A percentile compares a stretch with the other conserved stretches of the same genome.
Evolutionary conservation across 2,329 filamentous ascomycete species (phyloP).

Genomic region (Colletotrichum endophyticum): DNA sequence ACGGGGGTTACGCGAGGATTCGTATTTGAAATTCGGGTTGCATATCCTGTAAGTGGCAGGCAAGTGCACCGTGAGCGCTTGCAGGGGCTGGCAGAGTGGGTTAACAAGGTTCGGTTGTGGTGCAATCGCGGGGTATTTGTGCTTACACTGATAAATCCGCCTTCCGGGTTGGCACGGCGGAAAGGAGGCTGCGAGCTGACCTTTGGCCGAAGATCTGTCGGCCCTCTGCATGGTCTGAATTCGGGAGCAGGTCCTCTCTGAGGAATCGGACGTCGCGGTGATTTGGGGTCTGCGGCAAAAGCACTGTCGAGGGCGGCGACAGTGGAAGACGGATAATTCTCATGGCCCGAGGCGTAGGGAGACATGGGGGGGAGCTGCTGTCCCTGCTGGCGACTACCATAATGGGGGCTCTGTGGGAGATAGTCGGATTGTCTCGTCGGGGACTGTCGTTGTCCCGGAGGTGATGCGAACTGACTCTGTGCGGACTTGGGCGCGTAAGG

Average conservation of each 20-base stretch:
- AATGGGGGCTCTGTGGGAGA: slow-evolving; percentile 64
- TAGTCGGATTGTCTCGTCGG: slow-evolving; percentile 74
- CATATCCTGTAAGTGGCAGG: slow-evolving; percentile 98
- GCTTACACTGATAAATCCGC: slow-evolving; percentile 94
- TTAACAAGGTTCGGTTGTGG: slow-evolving; percentile 25
- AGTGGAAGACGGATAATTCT: slow-evolving; percentile 75
- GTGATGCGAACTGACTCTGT: slow-evolving; percentile 57
- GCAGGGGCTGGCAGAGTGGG: slow-evolving; percentile 70
- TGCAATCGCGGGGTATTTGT: background rate
- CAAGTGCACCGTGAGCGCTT: slow-evolving; percentile 92
- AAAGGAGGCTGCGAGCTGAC: slow-evolving; percentile 90
- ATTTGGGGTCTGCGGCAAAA: slow-evolving; percentile 61
- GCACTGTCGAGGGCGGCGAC: slow-evolving; percentile 74
- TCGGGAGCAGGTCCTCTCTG: slow-evolving; percentile 80
- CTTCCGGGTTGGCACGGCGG: slow-evolving; percentile 92
- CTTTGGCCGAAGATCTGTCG: slow-evolving; percentile 78
- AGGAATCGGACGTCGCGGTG: slow-evolving; percentile 53
- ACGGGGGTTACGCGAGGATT: slow-evolving; percentile 94
- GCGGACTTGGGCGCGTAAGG: slow-evolving; percentile 73
- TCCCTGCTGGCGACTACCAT: slow-evolving; percentile 48
- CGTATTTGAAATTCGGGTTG: slow-evolving; percentile 98
- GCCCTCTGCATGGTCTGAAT: slow-evolving; percentile 78
- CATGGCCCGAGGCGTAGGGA: slow-evolving; percentile 70
- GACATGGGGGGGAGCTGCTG: slow-evolving; percentile 78
- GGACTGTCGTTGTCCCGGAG: slow-evolving; percentile 72